These are phyloP conservation scores for Xylaria sp. DNA, from an alignment of 2,329 filamentous ascomycete species.

Conservation along the genomic window DNA sequence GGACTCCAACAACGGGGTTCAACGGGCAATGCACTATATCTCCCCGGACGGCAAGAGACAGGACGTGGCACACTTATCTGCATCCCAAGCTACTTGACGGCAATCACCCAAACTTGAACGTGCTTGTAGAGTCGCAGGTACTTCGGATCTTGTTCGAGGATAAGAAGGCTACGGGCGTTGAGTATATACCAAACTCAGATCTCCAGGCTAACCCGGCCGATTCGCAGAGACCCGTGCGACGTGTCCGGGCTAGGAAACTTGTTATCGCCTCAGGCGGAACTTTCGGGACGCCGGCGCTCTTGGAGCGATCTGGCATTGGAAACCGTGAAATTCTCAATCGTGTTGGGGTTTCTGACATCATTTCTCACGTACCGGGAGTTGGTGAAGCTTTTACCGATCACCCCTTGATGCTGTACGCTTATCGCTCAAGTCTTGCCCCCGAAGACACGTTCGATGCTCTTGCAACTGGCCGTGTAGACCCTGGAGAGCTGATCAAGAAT, in stretches of 20 bases:
- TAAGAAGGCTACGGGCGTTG: constrained; percentile 58
- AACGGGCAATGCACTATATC: constrained; percentile 33
- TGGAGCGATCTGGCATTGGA: constrained; percentile 68
- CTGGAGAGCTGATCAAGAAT: constrained; percentile 30
- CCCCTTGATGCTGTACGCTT: constrained; percentile 56
- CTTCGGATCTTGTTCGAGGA: constrained; percentile 56
- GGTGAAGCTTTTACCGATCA: constrained; percentile 58
- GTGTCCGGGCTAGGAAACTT: constrained; percentile 42
- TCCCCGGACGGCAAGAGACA: constrained; percentile 36
- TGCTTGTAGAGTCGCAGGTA: constrained; percentile 38
- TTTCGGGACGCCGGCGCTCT: constrained; percentile 57
- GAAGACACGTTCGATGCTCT: constrained; percentile 49
- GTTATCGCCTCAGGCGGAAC: constrained; percentile 57
- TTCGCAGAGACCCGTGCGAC: neutral
- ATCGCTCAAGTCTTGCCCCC: constrained; percentile 52
- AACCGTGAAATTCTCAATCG: constrained; percentile 49
- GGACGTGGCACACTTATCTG: constrained; percentile 36
- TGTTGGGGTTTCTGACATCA: constrained; percentile 52
- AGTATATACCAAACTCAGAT: constrained; percentile 53
- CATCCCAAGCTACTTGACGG: constrained; percentile 35
- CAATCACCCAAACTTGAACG: constrained; percentile 39
- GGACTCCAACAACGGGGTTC: constrained; percentile 45
- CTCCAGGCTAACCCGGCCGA: neutral
- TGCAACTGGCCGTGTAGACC: constrained; percentile 24
- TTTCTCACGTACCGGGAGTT: constrained; percentile 55